Base-by-base conservation (phyloP, 306 rosid species). In the Glycyrrhiza uralensis region DNA sequence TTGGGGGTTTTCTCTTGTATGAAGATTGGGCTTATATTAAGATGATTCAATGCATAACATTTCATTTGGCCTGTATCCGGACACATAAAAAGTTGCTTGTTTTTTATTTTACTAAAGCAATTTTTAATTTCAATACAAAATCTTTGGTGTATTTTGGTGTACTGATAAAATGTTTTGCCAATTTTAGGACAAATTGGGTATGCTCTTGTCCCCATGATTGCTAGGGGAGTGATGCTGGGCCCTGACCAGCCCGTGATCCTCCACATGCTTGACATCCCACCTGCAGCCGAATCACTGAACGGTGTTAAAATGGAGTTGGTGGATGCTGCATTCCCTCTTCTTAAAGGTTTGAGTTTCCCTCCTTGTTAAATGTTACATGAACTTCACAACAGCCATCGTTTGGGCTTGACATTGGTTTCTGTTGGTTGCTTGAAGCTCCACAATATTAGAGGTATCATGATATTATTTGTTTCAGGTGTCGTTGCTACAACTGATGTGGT, bases 151-250 rank as follows among this genome's bases (percentile, higher is more conserved):
- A 29, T 42, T 51, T 24, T 28, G 14, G 22, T 4, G 41, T 71
- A 5, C 60, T 71, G 57, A 78, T 60, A 5, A 17, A 54, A 20
- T 32, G 8, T 47, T 66, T 41, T 59, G 61, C 46, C 50, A n/a
- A 64, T 83, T 86, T 13, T 81, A 94, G 97, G 99, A 28, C 99
- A 94, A 91, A 94, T 91, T 22, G 99, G 97, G 17, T 94, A 94
- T 84, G 97, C 96, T 11, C 97, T 94, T 74, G 97, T 89, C 41
- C 99, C 99, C 2, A 94, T 94, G 99, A 85, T 94, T 75, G 96
- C 97, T 26, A 87, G 99, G 82, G 99, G 99, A 77, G 87, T 89
- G 76, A 89, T 94, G 96, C 73, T 94, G 30, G 99, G 99, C 8
- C 26, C 86, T 23, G 90, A 91, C 90, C 99, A 89, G 86, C 97